phyloP scores from a whole-genome alignment of 2,329 filamentous ascomycete genomes.

The Cryphonectria naterciae region DNA sequence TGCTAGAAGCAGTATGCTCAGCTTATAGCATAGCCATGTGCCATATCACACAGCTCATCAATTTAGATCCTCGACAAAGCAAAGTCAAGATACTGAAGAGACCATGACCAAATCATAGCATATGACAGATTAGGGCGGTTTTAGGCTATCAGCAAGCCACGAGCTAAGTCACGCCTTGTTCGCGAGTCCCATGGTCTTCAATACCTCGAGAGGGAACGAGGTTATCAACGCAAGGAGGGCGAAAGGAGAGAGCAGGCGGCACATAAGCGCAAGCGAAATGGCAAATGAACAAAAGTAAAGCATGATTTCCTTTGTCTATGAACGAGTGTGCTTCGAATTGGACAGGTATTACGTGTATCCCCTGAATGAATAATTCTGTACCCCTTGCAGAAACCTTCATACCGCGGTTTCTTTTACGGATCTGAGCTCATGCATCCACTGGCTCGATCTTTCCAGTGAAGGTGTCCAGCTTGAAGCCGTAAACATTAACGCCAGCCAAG shows the following conservation, averaged over 20 bases:
- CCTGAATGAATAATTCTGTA: neutral
- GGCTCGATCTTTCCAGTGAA: constrained; percentile 23
- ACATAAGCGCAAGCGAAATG: neutral
- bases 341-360: neutral
- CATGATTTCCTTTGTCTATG: neutral
- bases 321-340: neutral
- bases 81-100: too few relatives aligned
- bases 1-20: too few relatives aligned
- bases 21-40: too few relatives aligned
- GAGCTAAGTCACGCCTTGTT: too few relatives aligned
- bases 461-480: constrained; percentile 25
- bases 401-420: too few relatives aligned
- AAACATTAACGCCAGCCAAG: constrained; percentile 16
- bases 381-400: neutral
- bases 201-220: neutral
- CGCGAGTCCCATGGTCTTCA: too few relatives aligned
- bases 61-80: too few relatives aligned
- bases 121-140: too few relatives aligned
- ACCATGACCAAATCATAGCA: too few relatives aligned
- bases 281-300: neutral
- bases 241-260: neutral
- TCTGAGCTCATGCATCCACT: constrained; percentile 11
- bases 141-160: too few relatives aligned
- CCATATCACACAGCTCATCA: too few relatives aligned
- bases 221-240: neutral